phyloP scores from a whole-genome alignment of 192 early-diverging fungal species.

The Coemansia sp. region DNA sequence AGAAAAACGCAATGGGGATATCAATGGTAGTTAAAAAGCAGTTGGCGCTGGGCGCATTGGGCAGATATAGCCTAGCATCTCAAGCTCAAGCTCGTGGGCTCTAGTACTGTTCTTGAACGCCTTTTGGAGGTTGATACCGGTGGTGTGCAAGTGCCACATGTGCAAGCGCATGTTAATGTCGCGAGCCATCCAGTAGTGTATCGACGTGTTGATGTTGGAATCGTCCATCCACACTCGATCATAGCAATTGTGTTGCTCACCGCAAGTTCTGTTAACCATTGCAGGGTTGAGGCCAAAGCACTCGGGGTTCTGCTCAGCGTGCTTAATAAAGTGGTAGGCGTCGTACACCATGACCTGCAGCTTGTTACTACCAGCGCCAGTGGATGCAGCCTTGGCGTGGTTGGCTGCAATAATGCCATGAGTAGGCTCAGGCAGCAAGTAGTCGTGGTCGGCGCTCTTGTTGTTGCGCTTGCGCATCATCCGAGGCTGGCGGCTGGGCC shows the following conservation, averaged over 20 bases:
- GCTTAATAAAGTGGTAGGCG: conserved; percentile 51
- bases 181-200: conserved; percentile 53
- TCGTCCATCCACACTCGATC: conserved; percentile 54
- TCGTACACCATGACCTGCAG: conserved; percentile 52
- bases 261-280: conserved; percentile 29
- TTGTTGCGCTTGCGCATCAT: background rate
- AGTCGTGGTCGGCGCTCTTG: background rate
- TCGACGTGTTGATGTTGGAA: conserved; percentile 30
- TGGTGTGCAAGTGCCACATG: conserved; percentile 46
- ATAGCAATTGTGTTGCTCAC: conserved; percentile 35
- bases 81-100: conserved; percentile 33
- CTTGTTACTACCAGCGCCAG: background rate
- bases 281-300: conserved; percentile 40
- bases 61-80: conserved; percentile 49
- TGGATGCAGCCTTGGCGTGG: background rate
- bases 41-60: conserved; percentile 42
- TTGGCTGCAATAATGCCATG: background rate
- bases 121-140: conserved; percentile 5
- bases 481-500: conserved; percentile 4
- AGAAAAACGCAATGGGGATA: no score
- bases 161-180: conserved; percentile 42
- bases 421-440: background rate
- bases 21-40: conserved; percentile 11
- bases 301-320: conserved; percentile 29
- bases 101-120: conserved; percentile 37